Evolutionary conservation across 2,329 filamentous ascomycete species (phyloP).

Genomic region (Akanthomyces lecanii): DNA sequence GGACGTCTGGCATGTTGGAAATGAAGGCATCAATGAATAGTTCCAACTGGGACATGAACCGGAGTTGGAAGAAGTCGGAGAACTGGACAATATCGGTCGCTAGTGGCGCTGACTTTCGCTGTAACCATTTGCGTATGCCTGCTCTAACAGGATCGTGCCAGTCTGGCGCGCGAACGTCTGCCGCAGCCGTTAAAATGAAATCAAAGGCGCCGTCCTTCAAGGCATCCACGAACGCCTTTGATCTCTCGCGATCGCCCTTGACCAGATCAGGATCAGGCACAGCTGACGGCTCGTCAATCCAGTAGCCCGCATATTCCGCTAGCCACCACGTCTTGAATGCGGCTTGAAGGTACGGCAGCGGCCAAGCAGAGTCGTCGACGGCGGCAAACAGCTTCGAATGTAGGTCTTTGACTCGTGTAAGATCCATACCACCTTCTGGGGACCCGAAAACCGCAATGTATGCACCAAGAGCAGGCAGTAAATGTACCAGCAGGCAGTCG

Average conservation of each 20-base stretch:
- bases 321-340: slow-evolving; percentile 83
- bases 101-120: slow-evolving; percentile 71
- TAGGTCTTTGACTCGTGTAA: slow-evolving; percentile 66
- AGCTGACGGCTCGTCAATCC: slow-evolving; percentile 66
- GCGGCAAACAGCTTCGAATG: slow-evolving; percentile 64
- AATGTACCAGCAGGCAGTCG: slow-evolving; percentile 70
- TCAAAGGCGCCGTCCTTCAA: slow-evolving; percentile 89
- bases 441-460: slow-evolving; percentile 77
- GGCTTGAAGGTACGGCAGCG: slow-evolving; percentile 70
- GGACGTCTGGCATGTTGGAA: slow-evolving; percentile 87
- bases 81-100: slow-evolving; percentile 64
- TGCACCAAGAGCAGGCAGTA: slow-evolving; percentile 73
- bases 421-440: slow-evolving; percentile 62
- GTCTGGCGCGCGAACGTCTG: slow-evolving; percentile 73
- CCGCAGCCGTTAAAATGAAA: slow-evolving; percentile 79
- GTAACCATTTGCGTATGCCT: slow-evolving; percentile 75
- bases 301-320: slow-evolving; percentile 87
- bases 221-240: slow-evolving; percentile 61
- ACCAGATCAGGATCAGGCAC: slow-evolving; percentile 61
- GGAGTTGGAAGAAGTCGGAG: slow-evolving; percentile 64
- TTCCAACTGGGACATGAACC: slow-evolving; percentile 78
- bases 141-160: slow-evolving; percentile 86
- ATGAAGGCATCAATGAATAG: slow-evolving; percentile 89
- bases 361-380: slow-evolving; percentile 66
- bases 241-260: slow-evolving; percentile 65